Conservation (phyloP, 2,329 filamentous ascomycete species). For the Monilinia vaccinii-corymbosi region DNA sequence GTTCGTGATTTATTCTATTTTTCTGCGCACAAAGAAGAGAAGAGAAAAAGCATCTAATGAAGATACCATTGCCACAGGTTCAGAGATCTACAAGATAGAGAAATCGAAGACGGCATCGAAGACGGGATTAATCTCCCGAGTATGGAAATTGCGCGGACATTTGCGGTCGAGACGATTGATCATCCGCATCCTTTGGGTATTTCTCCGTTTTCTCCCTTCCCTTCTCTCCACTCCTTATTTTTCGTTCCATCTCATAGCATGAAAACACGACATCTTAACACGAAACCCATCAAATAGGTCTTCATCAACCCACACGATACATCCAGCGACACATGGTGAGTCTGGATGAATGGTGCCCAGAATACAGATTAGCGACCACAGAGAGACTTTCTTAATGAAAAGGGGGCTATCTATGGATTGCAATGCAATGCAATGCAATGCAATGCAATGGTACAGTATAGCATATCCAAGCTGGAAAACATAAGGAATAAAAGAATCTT, state of each 20-base stretch:
- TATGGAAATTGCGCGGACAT: conserved; percentile 27
- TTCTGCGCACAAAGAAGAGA: too few species aligned
- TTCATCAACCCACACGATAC: conserved; percentile 26
- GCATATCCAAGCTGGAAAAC: too few species aligned
- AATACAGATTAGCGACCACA: conserved; percentile 18
- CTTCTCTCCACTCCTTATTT: too few species aligned
- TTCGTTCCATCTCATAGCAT: background rate
- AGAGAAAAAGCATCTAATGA: background rate
- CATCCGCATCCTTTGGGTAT: conserved; percentile 28
- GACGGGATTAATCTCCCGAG: conserved; percentile 25
- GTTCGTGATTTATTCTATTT: too few species aligned
- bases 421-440: background rate
- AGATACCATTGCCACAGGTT: conserved; percentile 13
- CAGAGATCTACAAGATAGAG: conserved; percentile 16
- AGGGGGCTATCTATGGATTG: background rate
- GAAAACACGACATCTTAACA: background rate
- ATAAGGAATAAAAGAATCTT: too few species aligned
- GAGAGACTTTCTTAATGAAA: background rate
- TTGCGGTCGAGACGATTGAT: conserved; percentile 28
- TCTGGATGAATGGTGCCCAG: conserved; percentile 24
- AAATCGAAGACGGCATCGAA: conserved; percentile 18
- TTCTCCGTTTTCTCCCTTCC: background rate
- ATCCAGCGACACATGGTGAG: conserved; percentile 16
- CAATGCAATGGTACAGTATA: background rate
- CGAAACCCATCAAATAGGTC: background rate